Conservation (phyloP, 176 grass and related monocot genomes). For the Aegilops sharonensis region DNA sequence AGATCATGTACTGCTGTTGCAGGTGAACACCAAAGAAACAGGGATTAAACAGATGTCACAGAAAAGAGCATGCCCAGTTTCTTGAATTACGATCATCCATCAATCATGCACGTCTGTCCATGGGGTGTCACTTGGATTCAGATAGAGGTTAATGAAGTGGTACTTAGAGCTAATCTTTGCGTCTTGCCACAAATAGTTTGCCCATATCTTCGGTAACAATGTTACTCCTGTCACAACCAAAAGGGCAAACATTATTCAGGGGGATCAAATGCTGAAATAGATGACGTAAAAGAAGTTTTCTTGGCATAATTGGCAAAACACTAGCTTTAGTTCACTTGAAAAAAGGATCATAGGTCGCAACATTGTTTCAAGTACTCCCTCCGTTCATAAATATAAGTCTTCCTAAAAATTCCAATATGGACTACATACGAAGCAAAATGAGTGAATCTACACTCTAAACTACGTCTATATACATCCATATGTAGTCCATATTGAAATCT, state of each 20-base stretch:
- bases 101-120: neutral
- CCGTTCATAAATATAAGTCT: too few species aligned
- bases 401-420: too few species aligned
- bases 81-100: too few species aligned
- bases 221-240: conserved; percentile 67
- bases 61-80: neutral
- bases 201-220: conserved; percentile 95
- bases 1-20: too few species aligned
- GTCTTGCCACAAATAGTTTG: conserved; percentile 77
- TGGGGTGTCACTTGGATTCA: neutral
- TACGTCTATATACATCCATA: too few species aligned
- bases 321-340: neutral
- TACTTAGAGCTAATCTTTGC: conserved; percentile 37
- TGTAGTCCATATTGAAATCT: too few species aligned
- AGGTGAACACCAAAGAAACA: neutral
- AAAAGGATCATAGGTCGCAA: accelerated
- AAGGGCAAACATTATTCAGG: conserved; percentile 2
- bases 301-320: neutral
- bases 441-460: too few species aligned
- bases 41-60: neutral
- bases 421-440: too few species aligned
- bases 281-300: neutral
- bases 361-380: too few species aligned
- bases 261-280: neutral
- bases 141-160: neutral